Base-by-base conservation (phyloP, 2,329 filamentous ascomycete genomes). In the Colletotrichum chlorophyti region DNA sequence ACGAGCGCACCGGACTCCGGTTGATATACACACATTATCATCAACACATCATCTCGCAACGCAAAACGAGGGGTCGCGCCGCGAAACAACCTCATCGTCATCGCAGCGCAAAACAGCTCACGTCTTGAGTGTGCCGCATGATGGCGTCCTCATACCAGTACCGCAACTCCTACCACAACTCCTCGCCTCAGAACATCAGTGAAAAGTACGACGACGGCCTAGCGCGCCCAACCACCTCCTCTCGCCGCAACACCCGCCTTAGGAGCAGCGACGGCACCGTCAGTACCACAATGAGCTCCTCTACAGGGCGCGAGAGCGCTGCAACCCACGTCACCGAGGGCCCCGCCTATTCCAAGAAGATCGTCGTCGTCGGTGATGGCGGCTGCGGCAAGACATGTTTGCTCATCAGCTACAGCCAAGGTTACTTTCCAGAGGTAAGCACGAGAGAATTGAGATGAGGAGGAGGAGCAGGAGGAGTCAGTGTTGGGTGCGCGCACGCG, bases 351-450 rank as follows among this genome's bases (percentile, higher is more conserved):
- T 98, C 94, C 66, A 99, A 99, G 83, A 99, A 99, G 84, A 95
- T 99, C 72, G 95, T 99, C 40, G 95, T 99, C 48, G 95, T 99
- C 41, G 95, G 95, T 63, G 95, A 99, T 75, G 95, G 95, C 68
- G 95, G 95, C 63, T 99, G 95, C 76, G 95, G 95, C 69, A 99
- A 99, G 87, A 99, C 95, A 8, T 99, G 95, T 80, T 81, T 99
- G 66, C 82, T 99, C 76, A 99, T 99, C 77, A 97, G 93, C 78
- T 99, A 98, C 81, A 96, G 93, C 70, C 93, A 98, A 79, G 95
- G 95, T 60, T 97, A 97, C 76, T 99, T 99, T 73, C 95, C 95
- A 77, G 94, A 99, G 91, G 95, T 97, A 81, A 66, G 83, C 35
- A 46, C n/a, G n/a, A n/a, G n/a, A n/a, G n/a, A n/a, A n/a, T n/a